A percentile compares a stretch with the other conserved stretches of the same genome.
phyloP scores from a whole-genome alignment of 2,329 filamentous ascomycete genomes.

The Elsinoe batatas region DNA sequence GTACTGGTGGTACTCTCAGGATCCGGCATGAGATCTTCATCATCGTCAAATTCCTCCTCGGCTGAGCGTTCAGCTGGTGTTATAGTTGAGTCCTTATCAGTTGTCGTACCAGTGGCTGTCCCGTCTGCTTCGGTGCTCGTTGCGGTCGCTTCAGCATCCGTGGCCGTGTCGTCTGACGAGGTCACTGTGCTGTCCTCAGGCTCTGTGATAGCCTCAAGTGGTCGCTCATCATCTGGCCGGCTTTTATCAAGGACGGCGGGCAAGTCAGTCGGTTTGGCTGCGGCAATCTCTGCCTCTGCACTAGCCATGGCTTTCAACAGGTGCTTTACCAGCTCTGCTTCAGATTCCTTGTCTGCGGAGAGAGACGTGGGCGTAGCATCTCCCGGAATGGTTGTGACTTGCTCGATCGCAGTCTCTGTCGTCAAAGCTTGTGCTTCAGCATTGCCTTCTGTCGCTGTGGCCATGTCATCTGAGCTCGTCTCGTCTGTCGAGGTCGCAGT shows the following conservation, averaged over 20 bases:
- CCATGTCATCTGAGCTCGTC: neutral
- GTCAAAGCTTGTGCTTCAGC: neutral
- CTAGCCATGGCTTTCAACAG: neutral
- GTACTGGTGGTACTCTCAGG: neutral
- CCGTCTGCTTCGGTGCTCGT: neutral
- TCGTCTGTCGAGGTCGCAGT: neutral
- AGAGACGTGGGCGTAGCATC: neutral
- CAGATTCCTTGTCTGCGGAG: neutral
- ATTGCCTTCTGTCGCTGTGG: neutral
- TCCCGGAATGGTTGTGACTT: slow-evolving; percentile 1
- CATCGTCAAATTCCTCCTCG: neutral
- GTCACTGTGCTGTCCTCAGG: too few relatives aligned
- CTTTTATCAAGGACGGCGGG: neutral
- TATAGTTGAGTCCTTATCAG: neutral
- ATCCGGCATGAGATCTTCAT: neutral
- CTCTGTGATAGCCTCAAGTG: neutral
- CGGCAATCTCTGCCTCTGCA: neutral
- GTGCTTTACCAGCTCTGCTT: slow-evolving; percentile 2
- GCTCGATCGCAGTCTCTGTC: neutral
- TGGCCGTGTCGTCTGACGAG: neutral
- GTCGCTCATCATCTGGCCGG: neutral
- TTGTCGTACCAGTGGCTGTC: neutral
- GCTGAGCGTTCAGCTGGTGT: neutral
- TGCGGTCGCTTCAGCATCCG: neutral
- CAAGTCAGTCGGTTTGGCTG: neutral